These are phyloP conservation scores for Botrytis medusae DNA, from an alignment of 2,329 filamentous ascomycete genomes.

Conservation along the genomic window DNA sequence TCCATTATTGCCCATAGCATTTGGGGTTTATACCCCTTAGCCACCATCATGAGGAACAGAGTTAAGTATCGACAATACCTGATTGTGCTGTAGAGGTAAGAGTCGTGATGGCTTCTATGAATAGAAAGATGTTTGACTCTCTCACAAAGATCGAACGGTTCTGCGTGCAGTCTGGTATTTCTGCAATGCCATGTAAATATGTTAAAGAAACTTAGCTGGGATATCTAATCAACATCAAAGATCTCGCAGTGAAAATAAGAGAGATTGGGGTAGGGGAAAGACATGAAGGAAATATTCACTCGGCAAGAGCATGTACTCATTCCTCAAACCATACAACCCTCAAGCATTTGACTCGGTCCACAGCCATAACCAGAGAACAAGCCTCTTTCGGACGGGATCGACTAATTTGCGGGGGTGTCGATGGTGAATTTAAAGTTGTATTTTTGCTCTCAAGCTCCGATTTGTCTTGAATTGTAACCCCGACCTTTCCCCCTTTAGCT, in stretches of 20 bases:
- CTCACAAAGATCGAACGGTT: conserved; percentile 6
- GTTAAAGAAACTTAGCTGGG: background rate
- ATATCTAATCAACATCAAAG: background rate
- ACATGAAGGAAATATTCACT: background rate
- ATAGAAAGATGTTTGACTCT: background rate
- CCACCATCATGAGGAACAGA: conserved; percentile 1
- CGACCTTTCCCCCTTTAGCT: background rate
- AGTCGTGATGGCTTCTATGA: background rate
- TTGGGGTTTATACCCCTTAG: conserved; percentile 10
- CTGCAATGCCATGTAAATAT: background rate
- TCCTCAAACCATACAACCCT: background rate
- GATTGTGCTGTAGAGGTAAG: conserved; percentile 8
- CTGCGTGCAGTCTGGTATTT: background rate
- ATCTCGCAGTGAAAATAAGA: background rate
- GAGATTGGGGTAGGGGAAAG: background rate
- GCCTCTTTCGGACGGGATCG: conserved; percentile 2
- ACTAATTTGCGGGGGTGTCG: conserved; percentile 2
- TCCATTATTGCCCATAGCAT: conserved; percentile 17
- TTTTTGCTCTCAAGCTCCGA: background rate
- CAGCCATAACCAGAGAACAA: background rate
- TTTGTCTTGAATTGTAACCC: background rate
- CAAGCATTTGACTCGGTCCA: background rate
- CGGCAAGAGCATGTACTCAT: background rate
- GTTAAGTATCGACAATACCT: conserved; percentile 5
- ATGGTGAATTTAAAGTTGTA: conserved; percentile 3